Evolutionary conservation across 2,329 filamentous ascomycete genomes (phyloP).

Genomic region (Colletotrichum cordylinicola): DNA sequence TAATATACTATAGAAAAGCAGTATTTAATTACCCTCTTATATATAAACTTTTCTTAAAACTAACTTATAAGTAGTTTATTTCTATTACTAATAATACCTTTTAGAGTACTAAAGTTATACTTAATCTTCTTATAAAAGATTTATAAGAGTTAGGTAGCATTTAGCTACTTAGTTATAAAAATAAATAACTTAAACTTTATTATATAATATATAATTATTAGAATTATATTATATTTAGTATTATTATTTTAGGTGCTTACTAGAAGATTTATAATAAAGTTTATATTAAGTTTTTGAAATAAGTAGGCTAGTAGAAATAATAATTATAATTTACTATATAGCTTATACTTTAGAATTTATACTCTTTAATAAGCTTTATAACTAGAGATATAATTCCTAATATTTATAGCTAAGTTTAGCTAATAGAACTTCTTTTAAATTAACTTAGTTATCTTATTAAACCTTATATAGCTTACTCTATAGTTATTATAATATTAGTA

Average conservation of each 20-base stretch:
- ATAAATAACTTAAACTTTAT: background rate
- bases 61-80: background rate
- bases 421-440: background rate
- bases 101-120: background rate
- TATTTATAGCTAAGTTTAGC: background rate
- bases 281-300: background rate
- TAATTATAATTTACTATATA: background rate
- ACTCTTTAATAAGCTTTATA: background rate
- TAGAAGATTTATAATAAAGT: too few relatives aligned
- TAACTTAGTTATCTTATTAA: background rate
- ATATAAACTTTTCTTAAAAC: background rate
- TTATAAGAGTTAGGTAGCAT: background rate
- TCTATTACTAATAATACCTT: background rate
- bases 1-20: background rate
- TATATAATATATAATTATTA: background rate
- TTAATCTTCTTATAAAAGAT: background rate
- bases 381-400: background rate
- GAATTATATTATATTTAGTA: background rate
- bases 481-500: background rate
- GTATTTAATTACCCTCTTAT: background rate
- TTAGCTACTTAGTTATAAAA: background rate
- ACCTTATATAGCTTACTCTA: background rate
- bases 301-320: background rate
- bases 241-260: background rate
- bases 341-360: background rate